These are phyloP conservation scores for Dillenia turbinata DNA, from an alignment of 164 flowering plant species.

Conservation along the genomic window DNA sequence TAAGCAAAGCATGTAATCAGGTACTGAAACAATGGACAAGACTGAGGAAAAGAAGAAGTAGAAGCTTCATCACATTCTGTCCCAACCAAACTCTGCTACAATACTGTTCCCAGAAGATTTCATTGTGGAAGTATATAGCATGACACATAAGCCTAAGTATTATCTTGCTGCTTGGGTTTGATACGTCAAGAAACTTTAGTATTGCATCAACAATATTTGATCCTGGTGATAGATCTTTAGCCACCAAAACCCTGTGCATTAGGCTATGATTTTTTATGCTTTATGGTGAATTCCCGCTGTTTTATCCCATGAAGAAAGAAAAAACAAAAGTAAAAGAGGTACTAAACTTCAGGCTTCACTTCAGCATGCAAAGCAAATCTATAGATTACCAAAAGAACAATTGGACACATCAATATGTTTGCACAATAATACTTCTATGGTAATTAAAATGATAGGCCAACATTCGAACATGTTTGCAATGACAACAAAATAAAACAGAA, in stretches of 20 bases:
- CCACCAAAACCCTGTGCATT: slow-evolving; percentile 34
- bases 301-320: background rate
- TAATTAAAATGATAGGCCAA: no score
- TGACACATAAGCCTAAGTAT: slow-evolving; percentile 28
- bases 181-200: slow-evolving; percentile 45
- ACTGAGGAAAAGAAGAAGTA: slow-evolving; percentile 21
- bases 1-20: slow-evolving; percentile 58
- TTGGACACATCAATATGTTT: no score
- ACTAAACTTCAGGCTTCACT: no score
- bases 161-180: slow-evolving; percentile 22
- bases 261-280: slow-evolving; percentile 36
- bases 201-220: slow-evolving; percentile 39
- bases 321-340: no score
- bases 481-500: no score
- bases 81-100: no score
- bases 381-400: no score
- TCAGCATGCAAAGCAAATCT: no score
- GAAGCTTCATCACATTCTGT: background rate
- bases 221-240: slow-evolving; percentile 36
- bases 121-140: slow-evolving; percentile 21
- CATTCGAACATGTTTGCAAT: no score
- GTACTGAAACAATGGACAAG: slow-evolving; percentile 26
- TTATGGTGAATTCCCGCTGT: background rate
- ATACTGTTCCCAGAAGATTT: background rate
- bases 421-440: no score